These are phyloP conservation scores for Udeniomyces megalosporus DNA, from an alignment of 768 basidiomycete genomes.

Conservation along the genomic window DNA sequence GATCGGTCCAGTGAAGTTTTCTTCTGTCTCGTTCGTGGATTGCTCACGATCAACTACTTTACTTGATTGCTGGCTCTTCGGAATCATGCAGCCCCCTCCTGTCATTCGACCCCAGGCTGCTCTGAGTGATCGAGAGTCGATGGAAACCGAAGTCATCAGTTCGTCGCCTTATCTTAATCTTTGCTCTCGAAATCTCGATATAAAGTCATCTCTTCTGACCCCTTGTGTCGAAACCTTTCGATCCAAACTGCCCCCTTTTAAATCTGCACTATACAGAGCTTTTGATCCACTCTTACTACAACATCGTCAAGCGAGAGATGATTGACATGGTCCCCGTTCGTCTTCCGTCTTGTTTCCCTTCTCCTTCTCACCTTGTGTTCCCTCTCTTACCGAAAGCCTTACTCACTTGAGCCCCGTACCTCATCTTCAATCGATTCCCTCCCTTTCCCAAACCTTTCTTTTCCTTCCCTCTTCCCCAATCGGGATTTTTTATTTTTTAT, in stretches of 20 bases:
- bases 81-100: constrained; percentile 46
- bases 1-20: too few species aligned
- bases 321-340: constrained; percentile 6
- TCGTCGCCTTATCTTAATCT: constrained; percentile 29
- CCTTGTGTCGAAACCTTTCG: too few species aligned
- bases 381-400: not conserved
- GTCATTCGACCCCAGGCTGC: constrained; percentile 80
- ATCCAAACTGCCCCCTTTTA: not conserved
- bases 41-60: not conserved
- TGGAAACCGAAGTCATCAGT: constrained; percentile 99
- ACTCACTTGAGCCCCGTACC: not conserved
- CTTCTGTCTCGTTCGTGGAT: not conserved
- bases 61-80: not conserved
- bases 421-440: constrained; percentile 52
- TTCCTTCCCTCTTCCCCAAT: too few species aligned
- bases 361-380: too few species aligned
- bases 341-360: too few species aligned
- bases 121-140: constrained; percentile 80
- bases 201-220: not conserved
- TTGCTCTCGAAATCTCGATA: not conserved
- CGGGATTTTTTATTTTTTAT: too few species aligned
- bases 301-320: constrained; percentile 73
- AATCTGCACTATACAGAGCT: constrained; percentile 52
- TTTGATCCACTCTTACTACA: constrained; percentile 90
- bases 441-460: not conserved